Percentiles rank a stretch among this genome's conserved stretches.
These are phyloP conservation scores for Leccinellum albellum DNA, from an alignment of 768 basidiomycete species.

Conservation along the genomic window DNA sequence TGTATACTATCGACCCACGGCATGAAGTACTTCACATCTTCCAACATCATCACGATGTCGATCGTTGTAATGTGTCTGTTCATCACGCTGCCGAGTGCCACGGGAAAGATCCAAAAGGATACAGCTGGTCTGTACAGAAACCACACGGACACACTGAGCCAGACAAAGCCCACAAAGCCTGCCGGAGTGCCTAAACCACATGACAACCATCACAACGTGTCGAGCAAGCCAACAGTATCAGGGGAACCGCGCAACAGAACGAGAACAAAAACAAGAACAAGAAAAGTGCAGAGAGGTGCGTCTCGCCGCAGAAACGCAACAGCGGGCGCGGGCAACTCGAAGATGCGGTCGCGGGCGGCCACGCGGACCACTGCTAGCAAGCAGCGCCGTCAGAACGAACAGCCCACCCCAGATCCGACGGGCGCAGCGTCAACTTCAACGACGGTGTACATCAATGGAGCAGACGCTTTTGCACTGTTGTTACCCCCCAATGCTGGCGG, in stretches of 20 bases:
- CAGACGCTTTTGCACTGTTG: constrained; percentile 34
- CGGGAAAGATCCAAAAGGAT: neutral
- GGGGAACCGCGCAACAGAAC: neutral
- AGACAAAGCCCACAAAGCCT: neutral
- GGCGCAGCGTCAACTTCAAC: constrained; percentile 30
- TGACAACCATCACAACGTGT: neutral
- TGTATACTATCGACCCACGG: neutral
- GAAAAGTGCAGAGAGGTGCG: neutral
- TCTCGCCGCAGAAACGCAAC: neutral
- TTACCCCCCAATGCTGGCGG: constrained; percentile 33
- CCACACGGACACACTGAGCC: neutral
- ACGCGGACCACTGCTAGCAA: constrained; percentile 14
- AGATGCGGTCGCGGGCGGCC: constrained; percentile 1
- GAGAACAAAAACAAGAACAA: neutral
- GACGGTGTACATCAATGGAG: constrained; percentile 34
- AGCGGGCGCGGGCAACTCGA: neutral
- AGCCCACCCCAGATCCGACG: constrained; percentile 41
- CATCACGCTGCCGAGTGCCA: constrained; percentile 1
- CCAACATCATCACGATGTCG: constrained; percentile 11
- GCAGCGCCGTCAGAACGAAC: constrained; percentile 20
- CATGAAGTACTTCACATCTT: constrained; percentile 10
- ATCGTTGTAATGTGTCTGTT: constrained; percentile 11
- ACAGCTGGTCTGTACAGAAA: constrained; percentile 6
- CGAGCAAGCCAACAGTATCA: neutral
- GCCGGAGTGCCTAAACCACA: neutral